A percentile compares a stretch with the other conserved stretches of the same genome.
Conservation (phyloP, 306 rosid species). For the Pterocarpus macrocarpus region DNA sequence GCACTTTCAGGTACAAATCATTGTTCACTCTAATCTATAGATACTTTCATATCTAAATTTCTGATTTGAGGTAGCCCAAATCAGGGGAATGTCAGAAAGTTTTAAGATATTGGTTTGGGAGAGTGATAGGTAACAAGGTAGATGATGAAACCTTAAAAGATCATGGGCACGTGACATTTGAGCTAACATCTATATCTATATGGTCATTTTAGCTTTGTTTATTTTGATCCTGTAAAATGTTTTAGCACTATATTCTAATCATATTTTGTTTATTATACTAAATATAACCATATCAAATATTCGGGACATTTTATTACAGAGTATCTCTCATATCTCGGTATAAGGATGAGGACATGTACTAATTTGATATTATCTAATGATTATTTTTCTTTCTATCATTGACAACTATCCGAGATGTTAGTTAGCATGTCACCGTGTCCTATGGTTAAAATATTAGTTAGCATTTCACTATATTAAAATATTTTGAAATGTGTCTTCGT, state of each 20-base stretch:
- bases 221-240: neutral
- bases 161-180: constrained; percentile 37
- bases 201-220: neutral
- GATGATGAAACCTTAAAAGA: constrained; percentile 26
- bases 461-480: constrained; percentile 39
- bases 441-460: constrained; percentile 34
- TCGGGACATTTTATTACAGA: constrained; percentile 8
- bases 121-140: constrained; percentile 27
- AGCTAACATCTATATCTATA: neutral
- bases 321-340: neutral
- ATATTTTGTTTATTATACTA: too few species aligned
- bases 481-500: constrained; percentile 44
- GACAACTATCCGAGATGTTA: constrained; percentile 14
- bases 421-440: constrained; percentile 43
- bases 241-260: neutral
- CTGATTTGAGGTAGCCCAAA: constrained; percentile 34
- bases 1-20: constrained; percentile 78
- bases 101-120: constrained; percentile 41
- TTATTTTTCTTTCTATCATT: neutral
- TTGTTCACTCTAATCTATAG: constrained; percentile 6
- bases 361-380: neutral
- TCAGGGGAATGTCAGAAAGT: constrained; percentile 39
- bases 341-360: constrained; percentile 25
- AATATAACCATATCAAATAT: neutral
- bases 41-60: constrained; percentile 1